Evolutionary conservation across 331 rosid genomes (phyloP).

Genomic region (Erythrophleum ivorense): DNA sequence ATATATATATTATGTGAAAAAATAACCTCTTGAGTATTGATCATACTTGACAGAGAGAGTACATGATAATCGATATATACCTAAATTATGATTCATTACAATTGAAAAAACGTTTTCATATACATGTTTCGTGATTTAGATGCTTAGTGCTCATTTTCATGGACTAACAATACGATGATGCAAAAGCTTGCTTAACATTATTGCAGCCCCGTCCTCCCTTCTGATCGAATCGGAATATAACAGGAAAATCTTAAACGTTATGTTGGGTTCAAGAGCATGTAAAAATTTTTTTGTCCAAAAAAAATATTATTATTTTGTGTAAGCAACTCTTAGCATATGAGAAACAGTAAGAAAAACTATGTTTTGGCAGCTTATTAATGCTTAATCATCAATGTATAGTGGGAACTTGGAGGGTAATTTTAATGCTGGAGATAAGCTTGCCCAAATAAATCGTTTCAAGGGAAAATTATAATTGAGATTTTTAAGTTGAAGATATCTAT

Average conservation of each 20-base stretch:
- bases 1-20: not conserved
- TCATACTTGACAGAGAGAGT: not conserved
- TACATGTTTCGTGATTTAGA: not conserved
- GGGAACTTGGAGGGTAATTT: not conserved
- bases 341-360: not conserved
- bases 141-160: not conserved
- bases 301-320: not conserved
- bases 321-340: not conserved
- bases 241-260: not conserved
- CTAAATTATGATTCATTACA: not conserved
- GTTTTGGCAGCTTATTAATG: not conserved
- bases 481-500: too few relatives aligned
- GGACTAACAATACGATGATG: constrained; percentile 5
- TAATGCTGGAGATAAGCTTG: not conserved
- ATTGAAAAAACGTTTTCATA: not conserved
- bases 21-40: not conserved
- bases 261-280: too few relatives aligned
- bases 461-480: too few relatives aligned
- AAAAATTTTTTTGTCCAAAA: not conserved
- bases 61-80: not conserved
- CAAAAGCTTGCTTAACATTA: not conserved
- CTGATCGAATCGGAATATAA: not conserved
- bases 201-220: not conserved
- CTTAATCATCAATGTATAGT: not conserved
- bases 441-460: not conserved